Conservation (phyloP, 805 yeast genomes). For the Starmerella floricola region DNA sequence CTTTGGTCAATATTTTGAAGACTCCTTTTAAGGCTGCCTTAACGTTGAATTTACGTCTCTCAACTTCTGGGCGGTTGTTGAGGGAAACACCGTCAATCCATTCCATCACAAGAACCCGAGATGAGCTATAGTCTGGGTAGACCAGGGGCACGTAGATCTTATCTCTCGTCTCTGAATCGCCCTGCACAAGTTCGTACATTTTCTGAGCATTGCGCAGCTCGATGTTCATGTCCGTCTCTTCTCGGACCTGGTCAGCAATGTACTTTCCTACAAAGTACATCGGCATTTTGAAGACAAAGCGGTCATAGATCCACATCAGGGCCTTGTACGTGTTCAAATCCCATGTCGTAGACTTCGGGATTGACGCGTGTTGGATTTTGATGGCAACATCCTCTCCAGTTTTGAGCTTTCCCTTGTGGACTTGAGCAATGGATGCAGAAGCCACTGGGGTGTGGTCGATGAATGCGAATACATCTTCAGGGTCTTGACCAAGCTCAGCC, state of each 20-base stretch:
- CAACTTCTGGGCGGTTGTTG: constrained; percentile 35
- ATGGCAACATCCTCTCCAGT: constrained; percentile 73
- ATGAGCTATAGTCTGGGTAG: constrained; percentile 36
- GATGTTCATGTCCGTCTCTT: constrained; percentile 50
- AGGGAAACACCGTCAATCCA: constrained; percentile 67
- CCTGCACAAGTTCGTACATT: constrained; percentile 26
- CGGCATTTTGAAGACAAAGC: constrained; percentile 50
- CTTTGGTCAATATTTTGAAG: constrained; percentile 41
- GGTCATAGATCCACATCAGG: constrained; percentile 42
- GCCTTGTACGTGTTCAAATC: constrained; percentile 49
- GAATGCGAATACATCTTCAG: constrained; percentile 34
- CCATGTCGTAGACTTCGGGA: constrained; percentile 45
- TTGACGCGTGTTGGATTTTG: constrained; percentile 70
- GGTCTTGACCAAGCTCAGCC: constrained; percentile 33
- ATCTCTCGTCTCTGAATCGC: constrained; percentile 33
- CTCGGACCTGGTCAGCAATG: constrained; percentile 42
- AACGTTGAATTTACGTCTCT: constrained; percentile 31
- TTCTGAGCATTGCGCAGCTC: constrained; percentile 44
- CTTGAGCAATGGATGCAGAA: constrained; percentile 86
- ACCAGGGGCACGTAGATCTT: constrained; percentile 44
- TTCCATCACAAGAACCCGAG: constrained; percentile 49
- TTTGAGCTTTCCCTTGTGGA: constrained; percentile 58
- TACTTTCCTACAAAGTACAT: constrained; percentile 44
- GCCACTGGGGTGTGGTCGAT: constrained; percentile 54
- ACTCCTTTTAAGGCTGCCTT: constrained; percentile 39